A percentile compares a stretch with the other conserved stretches of the same genome.
These are phyloP conservation scores for Oxyria digyna DNA, from an alignment of 148 eudicot genomes.

Conservation along the genomic window DNA sequence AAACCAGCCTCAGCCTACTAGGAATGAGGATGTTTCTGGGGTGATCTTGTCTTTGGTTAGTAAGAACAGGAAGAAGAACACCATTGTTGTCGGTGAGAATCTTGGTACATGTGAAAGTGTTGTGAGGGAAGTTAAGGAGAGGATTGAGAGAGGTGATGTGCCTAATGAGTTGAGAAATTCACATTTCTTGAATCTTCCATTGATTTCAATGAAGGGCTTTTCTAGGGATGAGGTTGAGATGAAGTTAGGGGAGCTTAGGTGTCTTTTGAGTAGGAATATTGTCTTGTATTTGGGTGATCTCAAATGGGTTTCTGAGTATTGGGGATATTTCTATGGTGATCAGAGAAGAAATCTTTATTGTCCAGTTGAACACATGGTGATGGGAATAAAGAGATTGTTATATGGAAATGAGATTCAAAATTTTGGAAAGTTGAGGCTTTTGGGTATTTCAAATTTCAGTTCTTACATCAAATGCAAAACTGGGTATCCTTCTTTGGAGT, in stretches of 20 bases:
- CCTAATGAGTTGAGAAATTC: slow-evolving; percentile 39
- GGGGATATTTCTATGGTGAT: slow-evolving; percentile 42
- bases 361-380: slow-evolving; percentile 46
- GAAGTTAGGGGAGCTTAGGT: slow-evolving; percentile 49
- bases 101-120: slow-evolving; percentile 36
- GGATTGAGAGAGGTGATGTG: slow-evolving; percentile 47
- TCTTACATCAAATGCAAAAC: slow-evolving; percentile 53
- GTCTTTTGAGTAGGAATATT: slow-evolving; percentile 47
- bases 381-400: slow-evolving; percentile 52
- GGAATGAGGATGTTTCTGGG: slow-evolving; percentile 34
- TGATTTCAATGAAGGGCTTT: slow-evolving; percentile 30
- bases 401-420: slow-evolving; percentile 11
- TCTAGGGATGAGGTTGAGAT: slow-evolving; percentile 54
- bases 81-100: slow-evolving; percentile 49
- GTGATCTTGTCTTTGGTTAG: slow-evolving; percentile 41
- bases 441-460: slow-evolving; percentile 57
- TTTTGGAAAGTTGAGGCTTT: slow-evolving; percentile 45
- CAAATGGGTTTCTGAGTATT: slow-evolving; percentile 71
- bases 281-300: slow-evolving; percentile 81
- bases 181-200: slow-evolving; percentile 53
- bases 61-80: slow-evolving; percentile 33
- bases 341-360: slow-evolving; percentile 36
- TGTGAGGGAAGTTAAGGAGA: slow-evolving; percentile 43
- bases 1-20: neutral
- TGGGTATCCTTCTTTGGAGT: slow-evolving; percentile 62